Conservation (phyloP, 441 rosid species). For the Jatropha podagrica region DNA sequence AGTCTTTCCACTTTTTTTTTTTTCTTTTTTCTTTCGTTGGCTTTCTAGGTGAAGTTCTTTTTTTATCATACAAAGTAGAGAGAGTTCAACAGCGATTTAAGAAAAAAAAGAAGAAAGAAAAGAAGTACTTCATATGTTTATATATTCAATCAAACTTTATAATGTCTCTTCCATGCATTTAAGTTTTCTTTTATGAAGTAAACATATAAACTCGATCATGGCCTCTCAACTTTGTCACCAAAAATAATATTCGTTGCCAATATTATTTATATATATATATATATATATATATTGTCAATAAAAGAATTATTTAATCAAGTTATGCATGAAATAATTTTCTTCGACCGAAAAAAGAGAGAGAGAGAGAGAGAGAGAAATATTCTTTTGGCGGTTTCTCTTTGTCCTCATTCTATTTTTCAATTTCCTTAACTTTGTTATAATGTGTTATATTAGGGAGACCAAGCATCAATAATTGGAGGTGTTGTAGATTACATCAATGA, state of each 20-base stretch:
- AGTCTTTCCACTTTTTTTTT: slow-evolving; percentile 1
- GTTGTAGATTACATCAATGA: slow-evolving; percentile 94
- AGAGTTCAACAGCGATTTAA: too few relatives aligned
- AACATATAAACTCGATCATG: too few relatives aligned
- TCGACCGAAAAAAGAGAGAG: too few relatives aligned
- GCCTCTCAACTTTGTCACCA: too few relatives aligned
- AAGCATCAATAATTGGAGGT: slow-evolving; percentile 97
- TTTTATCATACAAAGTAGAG: background rate
- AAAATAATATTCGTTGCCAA: too few relatives aligned
- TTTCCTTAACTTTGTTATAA: too few relatives aligned
- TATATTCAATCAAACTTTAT: background rate
- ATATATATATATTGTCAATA: background rate
- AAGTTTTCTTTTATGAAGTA: background rate
- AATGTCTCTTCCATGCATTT: background rate
- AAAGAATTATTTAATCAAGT: background rate
- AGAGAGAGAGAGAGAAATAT: too few relatives aligned
- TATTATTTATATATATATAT: too few relatives aligned
- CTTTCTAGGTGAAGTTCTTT: too few relatives aligned
- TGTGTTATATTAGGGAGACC: slow-evolving; percentile 67
- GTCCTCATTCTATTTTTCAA: too few relatives aligned
- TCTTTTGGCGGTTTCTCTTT: too few relatives aligned
- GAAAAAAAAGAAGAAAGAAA: background rate
- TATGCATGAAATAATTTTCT: background rate
- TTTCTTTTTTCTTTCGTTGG: background rate
- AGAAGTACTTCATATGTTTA: too few relatives aligned